A percentile compares a stretch with the other conserved stretches of the same genome.
Evolutionary conservation across 345 rosid species (phyloP).

Genomic region (Citrus unshiu): DNA sequence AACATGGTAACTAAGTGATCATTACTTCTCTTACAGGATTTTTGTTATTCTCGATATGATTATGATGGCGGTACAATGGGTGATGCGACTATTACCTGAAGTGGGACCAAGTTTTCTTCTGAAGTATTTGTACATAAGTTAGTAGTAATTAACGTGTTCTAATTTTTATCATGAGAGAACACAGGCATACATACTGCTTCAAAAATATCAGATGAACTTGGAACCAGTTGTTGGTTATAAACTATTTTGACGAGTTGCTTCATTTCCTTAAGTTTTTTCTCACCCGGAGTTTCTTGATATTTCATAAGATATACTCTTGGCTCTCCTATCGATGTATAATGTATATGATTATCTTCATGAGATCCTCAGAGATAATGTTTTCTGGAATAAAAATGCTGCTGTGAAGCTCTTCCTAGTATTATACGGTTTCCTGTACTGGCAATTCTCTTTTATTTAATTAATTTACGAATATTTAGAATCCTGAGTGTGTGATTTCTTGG

Average conservation of each 20-base stretch:
- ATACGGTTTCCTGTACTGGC: not conserved
- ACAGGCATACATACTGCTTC: conserved; percentile 11
- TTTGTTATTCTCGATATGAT: conserved; percentile 15
- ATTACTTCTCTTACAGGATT: conserved; percentile 16
- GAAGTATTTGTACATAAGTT: conserved; percentile 22
- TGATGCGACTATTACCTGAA: conserved; percentile 13
- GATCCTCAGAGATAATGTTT: not conserved
- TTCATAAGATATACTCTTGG: not conserved
- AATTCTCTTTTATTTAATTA: not conserved
- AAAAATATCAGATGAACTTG: conserved; percentile 16
- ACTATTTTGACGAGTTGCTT: conserved; percentile 13
- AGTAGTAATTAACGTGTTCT: conserved; percentile 8
- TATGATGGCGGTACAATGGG: conserved; percentile 10
- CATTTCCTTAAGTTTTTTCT: not conserved
- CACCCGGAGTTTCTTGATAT: not conserved
- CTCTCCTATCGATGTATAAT: conserved; percentile 4
- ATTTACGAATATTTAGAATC: not conserved
- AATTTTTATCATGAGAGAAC: conserved; percentile 10
- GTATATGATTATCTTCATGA: conserved; percentile 13
- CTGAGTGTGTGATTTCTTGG: not conserved
- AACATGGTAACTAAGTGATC: not conserved
- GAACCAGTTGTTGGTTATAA: conserved; percentile 1
- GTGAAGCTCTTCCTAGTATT: not conserved
- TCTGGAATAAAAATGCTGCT: conserved; percentile 1
- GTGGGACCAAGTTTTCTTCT: conserved; percentile 6